A percentile compares a stretch with the other conserved stretches of the same genome.
Evolutionary conservation across 768 basidiomycete genomes (phyloP).

Genomic region (Royoungia palumana): DNA sequence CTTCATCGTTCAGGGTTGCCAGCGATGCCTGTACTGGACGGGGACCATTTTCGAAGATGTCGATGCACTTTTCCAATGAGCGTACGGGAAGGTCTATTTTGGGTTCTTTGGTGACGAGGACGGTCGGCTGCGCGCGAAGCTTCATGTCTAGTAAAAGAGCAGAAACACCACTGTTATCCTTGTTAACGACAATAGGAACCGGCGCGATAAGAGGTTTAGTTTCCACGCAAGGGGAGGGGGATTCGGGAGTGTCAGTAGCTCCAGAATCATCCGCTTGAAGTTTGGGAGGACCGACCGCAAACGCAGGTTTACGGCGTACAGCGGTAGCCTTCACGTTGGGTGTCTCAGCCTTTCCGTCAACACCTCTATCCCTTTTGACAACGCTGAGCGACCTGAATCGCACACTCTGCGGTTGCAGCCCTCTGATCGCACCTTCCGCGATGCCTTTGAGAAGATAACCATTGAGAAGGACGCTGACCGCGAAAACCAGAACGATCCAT

Average conservation of each 20-base stretch:
- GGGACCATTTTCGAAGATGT: conserved; percentile 74
- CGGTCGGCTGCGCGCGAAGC: conserved; percentile 26
- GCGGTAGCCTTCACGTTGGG: conserved; percentile 10
- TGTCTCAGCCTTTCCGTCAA: conserved; percentile 19
- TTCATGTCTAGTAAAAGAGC: conserved; percentile 33
- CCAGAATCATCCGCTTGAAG: conserved; percentile 13
- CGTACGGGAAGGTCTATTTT: conserved; percentile 33
- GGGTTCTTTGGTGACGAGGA: conserved; percentile 12
- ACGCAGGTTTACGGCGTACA: conserved; percentile 20
- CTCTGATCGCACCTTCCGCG: conserved; percentile 48
- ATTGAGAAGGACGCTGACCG: conserved; percentile 83
- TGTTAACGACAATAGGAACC: conserved; percentile 18
- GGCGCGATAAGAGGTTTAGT: conserved; percentile 25
- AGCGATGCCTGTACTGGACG: conserved; percentile 56
- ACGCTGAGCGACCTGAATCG: conserved; percentile 27
- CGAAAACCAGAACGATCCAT: conserved; percentile 89
- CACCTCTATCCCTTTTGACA: conserved; percentile 18
- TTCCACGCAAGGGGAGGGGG: conserved; percentile 12
- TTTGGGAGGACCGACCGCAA: conserved; percentile 25
- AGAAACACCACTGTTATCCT: conserved; percentile 23
- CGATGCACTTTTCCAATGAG: conserved; percentile 71
- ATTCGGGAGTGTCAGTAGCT: conserved; percentile 15
- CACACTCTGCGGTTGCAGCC: conserved; percentile 29
- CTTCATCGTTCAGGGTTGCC: conserved; percentile 79
- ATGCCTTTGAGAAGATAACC: conserved; percentile 90